Percentiles rank a stretch among this genome's conserved stretches.
These are phyloP conservation scores for Metschnikowia orientalis DNA, from an alignment of 805 yeast genomes.

Conservation along the genomic window DNA sequence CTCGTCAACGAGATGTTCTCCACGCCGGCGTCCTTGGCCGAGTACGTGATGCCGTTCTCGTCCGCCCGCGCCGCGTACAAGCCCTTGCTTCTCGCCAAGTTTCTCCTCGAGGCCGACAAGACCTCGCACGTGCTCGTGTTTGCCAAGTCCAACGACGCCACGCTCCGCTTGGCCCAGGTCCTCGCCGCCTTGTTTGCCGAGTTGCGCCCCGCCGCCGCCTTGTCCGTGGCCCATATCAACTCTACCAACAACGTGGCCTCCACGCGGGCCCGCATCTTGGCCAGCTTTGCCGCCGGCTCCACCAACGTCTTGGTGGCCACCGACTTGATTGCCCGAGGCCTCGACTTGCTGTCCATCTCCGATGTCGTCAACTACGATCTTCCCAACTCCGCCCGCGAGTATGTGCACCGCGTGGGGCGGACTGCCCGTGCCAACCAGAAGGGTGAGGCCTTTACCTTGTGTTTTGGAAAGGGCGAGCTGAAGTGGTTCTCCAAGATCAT, in stretches of 20 bases:
- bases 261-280: slow-evolving; percentile 50
- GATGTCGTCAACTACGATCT: slow-evolving; percentile 86
- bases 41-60: slow-evolving; percentile 40
- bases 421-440: slow-evolving; percentile 86
- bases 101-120: slow-evolving; percentile 37
- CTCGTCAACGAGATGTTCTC: slow-evolving; percentile 54
- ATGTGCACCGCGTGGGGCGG: slow-evolving; percentile 94
- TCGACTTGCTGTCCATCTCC: slow-evolving; percentile 67
- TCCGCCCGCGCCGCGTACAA: slow-evolving; percentile 46
- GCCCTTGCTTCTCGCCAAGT: slow-evolving; percentile 66
- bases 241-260: slow-evolving; percentile 51
- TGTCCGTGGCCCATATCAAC: slow-evolving; percentile 45
- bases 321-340: slow-evolving; percentile 94
- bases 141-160: slow-evolving; percentile 77
- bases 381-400: slow-evolving; percentile 85
- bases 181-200: slow-evolving; percentile 39
- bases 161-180: slow-evolving; percentile 71
- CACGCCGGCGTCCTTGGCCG: slow-evolving; percentile 52
- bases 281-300: slow-evolving; percentile 52
- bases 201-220: slow-evolving; percentile 10
- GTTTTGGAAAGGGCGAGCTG: slow-evolving; percentile 75
- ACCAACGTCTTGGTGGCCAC: slow-evolving; percentile 66
- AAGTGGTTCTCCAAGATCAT: slow-evolving; percentile 54
- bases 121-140: slow-evolving; percentile 51
- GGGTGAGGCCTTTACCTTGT: slow-evolving; percentile 72